Base-by-base conservation (phyloP, 352 stramenopile species). In the Elongisporangium anandrum region DNA sequence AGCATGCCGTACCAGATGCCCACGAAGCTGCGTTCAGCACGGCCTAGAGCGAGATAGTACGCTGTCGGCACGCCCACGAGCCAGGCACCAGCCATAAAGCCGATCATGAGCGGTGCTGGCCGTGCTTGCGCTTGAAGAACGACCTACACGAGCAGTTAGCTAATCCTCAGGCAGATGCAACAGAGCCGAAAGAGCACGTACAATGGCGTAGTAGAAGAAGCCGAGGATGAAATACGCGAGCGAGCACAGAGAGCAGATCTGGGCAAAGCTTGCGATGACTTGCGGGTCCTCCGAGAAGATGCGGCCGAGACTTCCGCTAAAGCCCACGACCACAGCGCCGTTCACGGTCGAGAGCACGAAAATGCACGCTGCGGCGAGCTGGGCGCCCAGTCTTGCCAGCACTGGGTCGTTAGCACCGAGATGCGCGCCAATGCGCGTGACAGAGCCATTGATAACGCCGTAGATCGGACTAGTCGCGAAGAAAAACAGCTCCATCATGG, bases 401-500 rank as follows among this genome's bases (percentile, higher is more conserved):
- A 39, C 56, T 0, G 68, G 60, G 34, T 84, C 69, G 7, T 72
- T 68, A 1, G 77, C 75, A 0, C 85, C 87, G 17, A 96, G 56
- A 54, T 94, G 76, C 19, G 61, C 75, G 10, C 73, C 82, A 49
- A 89, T 86, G 29, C 79, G 84, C 29, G 75, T 86, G 20, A 92
- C 81, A 2, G 81, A 74, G 16, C 66, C 78, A 49, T 72, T 78
- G 15, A 87, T 77, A 1, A 93, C 62, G 7, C 85, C 81, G 63
- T 87, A 95, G 38, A 94, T 83, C 8, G 78, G 81, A 22, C 71
- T 82, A 41, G 81, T 90, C 39, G 84, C 72, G 62, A 96, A 88
- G 65, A 88, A 87, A 65, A 94, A 90, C 24, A 94, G 64, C 65
- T 94, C 85, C 71, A 94, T 87, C 84, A 94, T 94, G 16, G 83